These are phyloP conservation scores for Xylariales sp. DNA, from an alignment of 2,329 filamentous ascomycete genomes.

Conservation along the genomic window DNA sequence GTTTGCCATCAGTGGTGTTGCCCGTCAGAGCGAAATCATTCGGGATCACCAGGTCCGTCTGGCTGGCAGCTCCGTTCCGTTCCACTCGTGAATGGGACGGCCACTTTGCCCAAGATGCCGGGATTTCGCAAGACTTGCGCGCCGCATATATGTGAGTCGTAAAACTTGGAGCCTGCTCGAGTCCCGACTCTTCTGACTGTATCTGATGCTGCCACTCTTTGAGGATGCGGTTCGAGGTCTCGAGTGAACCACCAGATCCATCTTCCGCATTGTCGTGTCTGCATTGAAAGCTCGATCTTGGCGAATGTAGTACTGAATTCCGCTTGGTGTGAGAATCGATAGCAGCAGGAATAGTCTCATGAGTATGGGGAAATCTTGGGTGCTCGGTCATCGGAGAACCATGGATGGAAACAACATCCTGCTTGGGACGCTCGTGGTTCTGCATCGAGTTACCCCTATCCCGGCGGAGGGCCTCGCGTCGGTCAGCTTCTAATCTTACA, in stretches of 20 bases:
- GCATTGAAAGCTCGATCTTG: background rate
- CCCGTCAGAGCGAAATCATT: conserved; percentile 19
- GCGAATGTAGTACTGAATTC: background rate
- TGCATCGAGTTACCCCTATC: background rate
- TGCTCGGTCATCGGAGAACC: background rate
- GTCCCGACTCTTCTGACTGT: conserved; percentile 16
- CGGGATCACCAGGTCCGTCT: conserved; percentile 19
- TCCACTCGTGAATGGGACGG: conserved; percentile 25
- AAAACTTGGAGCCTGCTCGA: conserved; percentile 9
- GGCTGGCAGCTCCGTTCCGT: conserved; percentile 22
- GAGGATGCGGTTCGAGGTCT: conserved; percentile 20
- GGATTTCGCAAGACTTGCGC: conserved; percentile 16
- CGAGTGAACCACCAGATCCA: conserved; percentile 8
- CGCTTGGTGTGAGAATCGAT: background rate
- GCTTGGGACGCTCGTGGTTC: background rate
- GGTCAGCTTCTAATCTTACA: conserved; percentile 11
- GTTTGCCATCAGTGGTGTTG: conserved; percentile 4
- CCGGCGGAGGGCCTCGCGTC: background rate
- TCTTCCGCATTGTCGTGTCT: background rate
- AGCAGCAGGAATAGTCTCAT: conserved; percentile 1
- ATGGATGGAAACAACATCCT: background rate
- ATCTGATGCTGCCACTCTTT: conserved; percentile 25
- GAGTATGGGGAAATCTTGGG: background rate
- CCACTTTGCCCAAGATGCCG: conserved; percentile 29
- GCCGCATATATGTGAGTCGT: conserved; percentile 7